Base-by-base conservation (phyloP, 805 yeast genomes). In the Torulaspora franciscae region DNA sequence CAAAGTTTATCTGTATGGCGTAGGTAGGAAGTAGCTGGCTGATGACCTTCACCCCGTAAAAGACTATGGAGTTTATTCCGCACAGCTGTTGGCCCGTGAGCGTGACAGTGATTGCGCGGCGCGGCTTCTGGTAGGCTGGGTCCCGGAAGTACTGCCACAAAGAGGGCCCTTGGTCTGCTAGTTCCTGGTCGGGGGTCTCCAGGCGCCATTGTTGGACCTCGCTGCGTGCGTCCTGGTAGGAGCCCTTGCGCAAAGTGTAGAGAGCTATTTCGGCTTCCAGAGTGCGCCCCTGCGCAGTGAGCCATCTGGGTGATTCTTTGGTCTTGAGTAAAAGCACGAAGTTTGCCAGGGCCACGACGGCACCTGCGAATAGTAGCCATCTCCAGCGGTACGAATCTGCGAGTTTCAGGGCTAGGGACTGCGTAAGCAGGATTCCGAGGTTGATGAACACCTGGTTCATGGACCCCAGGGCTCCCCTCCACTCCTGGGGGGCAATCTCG, bases 41-140 rank as follows among this genome's bases (percentile, higher is more conserved):
- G 41, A 93, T 70, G 1, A 91, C 85, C 10, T 86, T 78, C 4
- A 91, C 96, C 4, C 99, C 99, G 63, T 91, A 93, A 61, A 91
- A 87, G 15, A 93, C 80, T 48, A 93, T 88, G 1, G 96, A 80
- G 64, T 93, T 93, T 61, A 93, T 86, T 27, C 99, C 99, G 55
- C 88, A 81, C 46, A 91, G 78, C 64, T 93, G 99, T 68, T 93
- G 99, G 13, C 90, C 83, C 15, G 82, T 68, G 72, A 90, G 76
- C 13, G 88, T 74, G 2, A 83, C 78, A 0, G 89, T 78, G 7
- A 89, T 85, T 0, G 81, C 83, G 14, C 75, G 56, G 38, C 81
- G 71, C 4, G 93, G 80, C 42, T 76, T 76, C 27, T 67, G 62
- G 65, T 76, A 88, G 35, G 65, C 71, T 0, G 77, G 66, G 13